Evolutionary conservation across 2,329 filamentous ascomycete genomes (phyloP).

Genomic region (Cercospora sp.): DNA sequence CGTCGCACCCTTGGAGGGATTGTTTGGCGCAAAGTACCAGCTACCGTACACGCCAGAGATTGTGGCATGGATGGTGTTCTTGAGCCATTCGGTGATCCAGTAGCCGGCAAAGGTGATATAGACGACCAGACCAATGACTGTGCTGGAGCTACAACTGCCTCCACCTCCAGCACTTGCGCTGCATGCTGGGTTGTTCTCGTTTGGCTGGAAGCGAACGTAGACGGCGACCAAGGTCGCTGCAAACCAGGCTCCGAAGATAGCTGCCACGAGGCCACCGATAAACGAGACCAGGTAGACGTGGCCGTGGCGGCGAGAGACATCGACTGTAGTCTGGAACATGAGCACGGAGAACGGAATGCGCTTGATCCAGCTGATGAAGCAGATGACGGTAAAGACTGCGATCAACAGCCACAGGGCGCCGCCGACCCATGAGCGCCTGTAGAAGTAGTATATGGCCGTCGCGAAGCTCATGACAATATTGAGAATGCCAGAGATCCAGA

Average conservation of each 20-base stretch:
- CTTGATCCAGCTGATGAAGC: slow-evolving; percentile 85
- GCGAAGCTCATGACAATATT: slow-evolving; percentile 83
- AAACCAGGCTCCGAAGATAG: slow-evolving; percentile 81
- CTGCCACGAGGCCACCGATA: slow-evolving; percentile 74
- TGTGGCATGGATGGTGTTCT: slow-evolving; percentile 87
- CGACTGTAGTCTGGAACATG: slow-evolving; percentile 83
- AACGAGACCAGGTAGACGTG: slow-evolving; percentile 85
- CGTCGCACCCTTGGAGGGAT: slow-evolving; percentile 75
- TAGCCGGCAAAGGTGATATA: slow-evolving; percentile 91
- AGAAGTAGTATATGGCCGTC: slow-evolving; percentile 84
- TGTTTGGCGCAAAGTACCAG: slow-evolving; percentile 79
- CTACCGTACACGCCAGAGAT: slow-evolving; percentile 87
- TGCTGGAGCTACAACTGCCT: slow-evolving; percentile 66
- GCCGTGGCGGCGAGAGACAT: slow-evolving; percentile 78
- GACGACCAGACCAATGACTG: slow-evolving; percentile 78
- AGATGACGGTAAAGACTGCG: slow-evolving; percentile 73
- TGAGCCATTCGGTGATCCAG: slow-evolving; percentile 91
- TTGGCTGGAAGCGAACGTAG: slow-evolving; percentile 78
- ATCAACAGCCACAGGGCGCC: slow-evolving; percentile 88
- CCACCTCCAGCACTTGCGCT: slow-evolving; percentile 51
- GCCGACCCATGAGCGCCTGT: slow-evolving; percentile 72
- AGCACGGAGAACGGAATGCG: slow-evolving; percentile 88
- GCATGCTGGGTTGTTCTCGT: slow-evolving; percentile 57
- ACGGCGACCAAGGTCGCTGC: slow-evolving; percentile 81
- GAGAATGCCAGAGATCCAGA: slow-evolving; percentile 87